Conservation (phyloP, 2,329 filamentous ascomycete genomes). For the Phaeosphaeria sp. region DNA sequence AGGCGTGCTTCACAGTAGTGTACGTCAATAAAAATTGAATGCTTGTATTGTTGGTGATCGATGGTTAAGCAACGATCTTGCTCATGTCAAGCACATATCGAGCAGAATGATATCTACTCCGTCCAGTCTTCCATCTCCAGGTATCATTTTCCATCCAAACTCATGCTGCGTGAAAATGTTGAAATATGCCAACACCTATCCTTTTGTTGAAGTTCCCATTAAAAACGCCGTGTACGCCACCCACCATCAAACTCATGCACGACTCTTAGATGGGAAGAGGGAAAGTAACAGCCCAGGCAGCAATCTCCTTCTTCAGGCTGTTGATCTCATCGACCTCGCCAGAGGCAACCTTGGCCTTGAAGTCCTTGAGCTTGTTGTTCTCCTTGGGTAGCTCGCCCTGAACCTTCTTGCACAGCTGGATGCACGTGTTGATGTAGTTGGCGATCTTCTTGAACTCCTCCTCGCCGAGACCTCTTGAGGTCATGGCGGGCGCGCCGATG, state of each 20-base stretch:
- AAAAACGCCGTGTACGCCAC: slow-evolving; percentile 18
- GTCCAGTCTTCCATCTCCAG: neutral
- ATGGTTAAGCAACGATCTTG: slow-evolving; percentile 3
- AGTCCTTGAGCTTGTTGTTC: slow-evolving; percentile 99
- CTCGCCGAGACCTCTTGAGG: slow-evolving; percentile 88
- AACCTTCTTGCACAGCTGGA: slow-evolving; percentile 89
- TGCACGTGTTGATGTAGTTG: slow-evolving; percentile 84
- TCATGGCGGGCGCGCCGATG: slow-evolving; percentile 97
- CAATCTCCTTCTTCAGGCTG: slow-evolving; percentile 86
- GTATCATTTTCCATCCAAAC: slow-evolving; percentile 13
- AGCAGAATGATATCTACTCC: slow-evolving; percentile 1
- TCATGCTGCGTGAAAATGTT: slow-evolving; percentile 30
- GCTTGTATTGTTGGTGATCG: neutral
- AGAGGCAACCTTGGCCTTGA: slow-evolving; percentile 87
- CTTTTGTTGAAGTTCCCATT: slow-evolving; percentile 33
- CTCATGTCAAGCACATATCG: neutral
- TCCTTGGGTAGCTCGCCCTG: slow-evolving; percentile 89
- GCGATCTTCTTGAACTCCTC: slow-evolving; percentile 85
- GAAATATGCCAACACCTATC: slow-evolving; percentile 28
- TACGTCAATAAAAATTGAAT: neutral
- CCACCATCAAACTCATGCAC: slow-evolving; percentile 12
- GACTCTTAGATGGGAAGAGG: slow-evolving; percentile 76
- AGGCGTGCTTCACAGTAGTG: neutral
- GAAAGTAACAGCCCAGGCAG: slow-evolving; percentile 86
- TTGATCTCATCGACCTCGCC: slow-evolving; percentile 84